phyloP scores from a whole-genome alignment of 495 filamentous ascomycete genomes.

The Penicilliopsis zonata region DNA sequence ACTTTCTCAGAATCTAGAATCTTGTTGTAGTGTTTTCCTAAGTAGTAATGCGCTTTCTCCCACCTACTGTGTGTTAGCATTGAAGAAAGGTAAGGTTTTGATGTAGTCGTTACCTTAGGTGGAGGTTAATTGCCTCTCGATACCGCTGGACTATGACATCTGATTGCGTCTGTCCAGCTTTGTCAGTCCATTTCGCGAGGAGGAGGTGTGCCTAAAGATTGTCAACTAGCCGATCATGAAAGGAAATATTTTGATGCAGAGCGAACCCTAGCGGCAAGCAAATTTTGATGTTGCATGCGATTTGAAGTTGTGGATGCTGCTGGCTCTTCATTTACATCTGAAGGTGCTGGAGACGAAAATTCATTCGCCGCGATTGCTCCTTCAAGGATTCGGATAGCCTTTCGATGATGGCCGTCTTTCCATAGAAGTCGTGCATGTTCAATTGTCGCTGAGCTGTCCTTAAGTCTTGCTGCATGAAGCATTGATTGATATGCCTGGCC shows the following conservation, averaged over 20 bases:
- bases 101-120: constrained; percentile 22
- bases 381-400: constrained; percentile 84
- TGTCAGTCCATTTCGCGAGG: constrained; percentile 93
- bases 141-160: constrained; percentile 66
- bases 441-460: constrained; percentile 73
- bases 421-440: constrained; percentile 91
- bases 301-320: constrained; percentile 17
- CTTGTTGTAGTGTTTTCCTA: constrained; percentile 97
- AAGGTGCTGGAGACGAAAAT: constrained; percentile 41
- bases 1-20: constrained; percentile 78
- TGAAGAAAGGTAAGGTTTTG: not conserved
- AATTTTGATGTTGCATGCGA: constrained; percentile 32
- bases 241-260: not conserved
- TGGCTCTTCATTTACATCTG: constrained; percentile 25
- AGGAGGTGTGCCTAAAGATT: constrained; percentile 55
- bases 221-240: constrained; percentile 1
- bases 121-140: constrained; percentile 49
- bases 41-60: constrained; percentile 96
- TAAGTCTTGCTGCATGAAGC: constrained; percentile 72
- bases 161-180: constrained; percentile 79
- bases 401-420: constrained; percentile 86
- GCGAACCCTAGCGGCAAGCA: constrained; percentile 31
- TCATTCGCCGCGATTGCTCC: constrained; percentile 68
- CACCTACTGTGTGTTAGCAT: constrained; percentile 37
- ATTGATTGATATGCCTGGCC: constrained; percentile 88